Evolutionary conservation across 1,284 basidiomycete species (phyloP), one percentile per base, ranked within the genome.

Genomic region (Waitea zeae): DNA sequence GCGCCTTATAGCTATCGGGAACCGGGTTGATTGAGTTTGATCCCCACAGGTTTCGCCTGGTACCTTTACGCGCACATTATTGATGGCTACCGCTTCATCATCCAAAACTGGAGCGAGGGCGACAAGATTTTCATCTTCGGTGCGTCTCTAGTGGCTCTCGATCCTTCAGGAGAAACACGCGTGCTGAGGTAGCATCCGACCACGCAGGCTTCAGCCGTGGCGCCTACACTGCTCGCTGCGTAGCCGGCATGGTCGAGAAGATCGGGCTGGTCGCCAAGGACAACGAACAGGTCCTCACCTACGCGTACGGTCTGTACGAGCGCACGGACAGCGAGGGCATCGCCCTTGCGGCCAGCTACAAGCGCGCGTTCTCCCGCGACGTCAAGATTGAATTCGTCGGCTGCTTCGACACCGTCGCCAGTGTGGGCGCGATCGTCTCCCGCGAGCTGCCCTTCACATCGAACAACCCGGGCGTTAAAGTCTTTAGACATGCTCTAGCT

Each of bases 211-310:
- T 83, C 46, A 80, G 75, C 34, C 65, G 79, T 19, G 79, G 79
- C 2, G 75, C 81, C 11, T 83, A 82, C 44, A 81, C 75, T 3
- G 80, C 79, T 19, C 61, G 79, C 26, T 76, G 77, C 6, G 56
- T 84, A 17, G 80, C 70, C 20, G 79, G 80, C 11, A 65, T 77
- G 52, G 49, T 72, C 15, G 42, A 54, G 40, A 73, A 60, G 32
- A 46, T 75, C 33, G 75, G 75, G 17, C 53, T 79, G 9, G 54
- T 80, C n/a, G 60, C 67, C 1, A 56, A 50, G 36, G 65, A 62
- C 43, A 77, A 79, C 39, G 38, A 59, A 19, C 57, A 73, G 37
- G 75, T 80, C 45, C 50, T 80, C 26, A 48, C 58, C 1, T 78
- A 80, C 44, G 78, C 77, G 9, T 82, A 71, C 51, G 64, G 67